A percentile compares a stretch with the other conserved stretches of the same genome.
These are phyloP conservation scores for Linnemannia zychae DNA, from an alignment of 192 early-diverging fungal species.

Conservation along the genomic window DNA sequence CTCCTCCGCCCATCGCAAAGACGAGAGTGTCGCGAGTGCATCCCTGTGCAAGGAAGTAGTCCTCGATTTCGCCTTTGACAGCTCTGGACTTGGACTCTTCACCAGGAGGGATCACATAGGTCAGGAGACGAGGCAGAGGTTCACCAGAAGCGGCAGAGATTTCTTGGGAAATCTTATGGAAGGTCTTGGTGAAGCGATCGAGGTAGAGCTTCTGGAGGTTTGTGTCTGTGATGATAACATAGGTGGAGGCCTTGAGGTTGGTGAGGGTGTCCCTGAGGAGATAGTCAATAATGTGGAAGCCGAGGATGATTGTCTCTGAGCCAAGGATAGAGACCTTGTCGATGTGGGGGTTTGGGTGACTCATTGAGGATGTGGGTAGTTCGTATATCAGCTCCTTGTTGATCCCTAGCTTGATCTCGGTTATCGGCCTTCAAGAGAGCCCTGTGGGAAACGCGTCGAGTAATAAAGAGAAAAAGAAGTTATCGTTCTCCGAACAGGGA, in stretches of 20 bases:
- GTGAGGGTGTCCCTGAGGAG: constrained; percentile 81
- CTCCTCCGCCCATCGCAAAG: constrained; percentile 95
- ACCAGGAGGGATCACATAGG: constrained; percentile 87
- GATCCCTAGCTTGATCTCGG: neutral
- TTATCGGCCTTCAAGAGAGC: neutral
- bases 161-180: constrained; percentile 60
- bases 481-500: neutral
- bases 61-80: constrained; percentile 90
- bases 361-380: constrained; percentile 11
- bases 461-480: neutral
- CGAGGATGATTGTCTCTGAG: constrained; percentile 87
- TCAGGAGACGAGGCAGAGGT: constrained; percentile 71
- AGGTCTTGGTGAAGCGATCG: constrained; percentile 64
- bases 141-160: constrained; percentile 24
- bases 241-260: constrained; percentile 83
- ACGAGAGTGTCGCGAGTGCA: constrained; percentile 96
- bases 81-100: constrained; percentile 91
- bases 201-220: constrained; percentile 88
- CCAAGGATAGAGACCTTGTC: constrained; percentile 89
- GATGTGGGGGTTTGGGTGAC: constrained; percentile 66
- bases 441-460: neutral
- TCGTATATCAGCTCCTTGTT: neutral
- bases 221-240: constrained; percentile 89
- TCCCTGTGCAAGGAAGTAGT: constrained; percentile 86
- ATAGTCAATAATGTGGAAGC: constrained; percentile 82